A percentile compares a stretch with the other conserved stretches of the same genome.
Evolutionary conservation across 2,329 filamentous ascomycete species (phyloP).

Genomic region (Nemania sp.): DNA sequence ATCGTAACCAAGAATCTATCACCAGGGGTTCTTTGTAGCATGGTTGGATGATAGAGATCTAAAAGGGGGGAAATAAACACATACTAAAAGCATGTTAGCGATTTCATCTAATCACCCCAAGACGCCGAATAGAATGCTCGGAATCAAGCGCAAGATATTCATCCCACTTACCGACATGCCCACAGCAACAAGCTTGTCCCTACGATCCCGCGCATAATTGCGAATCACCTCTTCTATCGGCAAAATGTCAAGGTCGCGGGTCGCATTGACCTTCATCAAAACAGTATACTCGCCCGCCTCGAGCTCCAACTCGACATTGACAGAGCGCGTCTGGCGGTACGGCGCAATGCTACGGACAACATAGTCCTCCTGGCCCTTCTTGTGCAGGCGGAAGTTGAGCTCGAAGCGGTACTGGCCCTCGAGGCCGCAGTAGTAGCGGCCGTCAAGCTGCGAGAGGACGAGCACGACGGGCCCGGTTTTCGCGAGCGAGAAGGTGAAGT

Average conservation of each 20-base stretch:
- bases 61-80: neutral
- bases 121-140: no score
- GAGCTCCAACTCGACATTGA: constrained; percentile 81
- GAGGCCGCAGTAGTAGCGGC: constrained; percentile 68
- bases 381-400: constrained; percentile 67
- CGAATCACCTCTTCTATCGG: constrained; percentile 76
- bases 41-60: neutral
- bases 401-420: constrained; percentile 68
- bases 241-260: constrained; percentile 62
- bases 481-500: constrained; percentile 65
- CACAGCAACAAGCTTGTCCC: constrained; percentile 80
- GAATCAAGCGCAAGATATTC: no score
- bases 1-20: neutral
- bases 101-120: no score
- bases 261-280: constrained; percentile 78
- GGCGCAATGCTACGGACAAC: constrained; percentile 66
- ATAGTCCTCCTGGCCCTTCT: constrained; percentile 62
- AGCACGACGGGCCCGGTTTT: constrained; percentile 64
- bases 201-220: constrained; percentile 68
- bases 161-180: constrained; percentile 63
- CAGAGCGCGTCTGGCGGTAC: constrained; percentile 75
- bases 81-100: constrained; percentile 27
- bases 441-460: constrained; percentile 68
- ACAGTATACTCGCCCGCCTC: constrained; percentile 81
- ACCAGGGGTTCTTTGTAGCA: neutral